A percentile compares a stretch with the other conserved stretches of the same genome.
phyloP scores from a whole-genome alignment of 768 basidiomycete species.

The Kwoniella dejecticola region DNA sequence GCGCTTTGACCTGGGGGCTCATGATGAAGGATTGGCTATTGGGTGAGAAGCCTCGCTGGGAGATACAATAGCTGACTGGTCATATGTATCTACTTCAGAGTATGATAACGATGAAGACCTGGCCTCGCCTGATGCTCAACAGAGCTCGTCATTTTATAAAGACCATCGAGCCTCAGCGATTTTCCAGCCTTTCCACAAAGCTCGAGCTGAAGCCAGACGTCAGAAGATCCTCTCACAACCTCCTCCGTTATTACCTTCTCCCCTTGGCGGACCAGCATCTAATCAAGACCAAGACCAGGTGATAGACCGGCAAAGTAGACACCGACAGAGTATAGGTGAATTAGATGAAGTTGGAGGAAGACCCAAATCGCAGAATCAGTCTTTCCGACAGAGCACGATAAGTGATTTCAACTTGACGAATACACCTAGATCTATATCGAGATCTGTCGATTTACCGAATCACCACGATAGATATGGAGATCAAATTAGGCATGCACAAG shows the following conservation, averaged over 20 bases:
- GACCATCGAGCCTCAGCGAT: slow-evolving; percentile 36
- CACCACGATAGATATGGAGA: no score
- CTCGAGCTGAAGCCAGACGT: slow-evolving; percentile 12
- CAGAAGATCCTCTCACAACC: slow-evolving; percentile 20
- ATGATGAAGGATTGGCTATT: no score
- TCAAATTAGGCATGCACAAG: no score
- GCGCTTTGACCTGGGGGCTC: background rate
- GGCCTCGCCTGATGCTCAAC: slow-evolving; percentile 57
- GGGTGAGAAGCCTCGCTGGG: background rate
- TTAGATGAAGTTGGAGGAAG: background rate
- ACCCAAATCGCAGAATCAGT: slow-evolving; percentile 6
- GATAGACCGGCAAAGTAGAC: background rate
- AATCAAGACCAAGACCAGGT: background rate
- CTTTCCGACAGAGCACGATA: slow-evolving; percentile 7
- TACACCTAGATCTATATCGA: background rate
- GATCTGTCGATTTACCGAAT: no score
- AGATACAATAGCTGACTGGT: no score
- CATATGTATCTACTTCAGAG: no score
- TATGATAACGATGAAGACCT: slow-evolving; percentile 88
- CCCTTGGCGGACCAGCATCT: background rate
- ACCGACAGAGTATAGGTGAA: background rate
- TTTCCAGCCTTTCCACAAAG: slow-evolving; percentile 28
- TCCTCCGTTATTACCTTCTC: slow-evolving; percentile 14
- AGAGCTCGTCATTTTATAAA: slow-evolving; percentile 4
- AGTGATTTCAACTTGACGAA: background rate